Conservation (phyloP, 345 rosid genomes). For the Litchi chinensis region DNA sequence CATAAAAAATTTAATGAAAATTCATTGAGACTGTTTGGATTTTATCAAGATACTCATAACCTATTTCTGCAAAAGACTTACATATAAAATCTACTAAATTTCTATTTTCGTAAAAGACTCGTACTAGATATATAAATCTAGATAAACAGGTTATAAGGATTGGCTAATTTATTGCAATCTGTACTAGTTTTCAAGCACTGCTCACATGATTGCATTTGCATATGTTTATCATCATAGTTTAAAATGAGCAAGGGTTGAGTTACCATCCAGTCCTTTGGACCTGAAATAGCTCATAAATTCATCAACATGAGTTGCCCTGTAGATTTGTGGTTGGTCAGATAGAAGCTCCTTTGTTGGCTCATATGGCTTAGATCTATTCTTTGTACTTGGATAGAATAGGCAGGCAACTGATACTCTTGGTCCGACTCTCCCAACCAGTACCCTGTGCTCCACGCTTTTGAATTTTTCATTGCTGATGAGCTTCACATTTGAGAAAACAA, state of each 20-base stretch:
- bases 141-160: too few relatives aligned
- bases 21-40: too few relatives aligned
- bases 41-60: too few relatives aligned
- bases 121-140: neutral
- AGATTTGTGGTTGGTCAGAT: constrained; percentile 33
- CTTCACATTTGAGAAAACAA: constrained; percentile 4
- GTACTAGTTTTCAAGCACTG: neutral
- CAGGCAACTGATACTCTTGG: constrained; percentile 40
- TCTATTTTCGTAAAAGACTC: too few relatives aligned
- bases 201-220: neutral
- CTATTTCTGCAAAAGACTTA: too few relatives aligned
- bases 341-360: constrained; percentile 48
- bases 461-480: constrained; percentile 39
- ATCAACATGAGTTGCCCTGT: constrained; percentile 35
- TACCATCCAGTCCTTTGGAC: constrained; percentile 47
- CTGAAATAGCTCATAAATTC: constrained; percentile 41
- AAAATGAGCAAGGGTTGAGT: constrained; percentile 41
- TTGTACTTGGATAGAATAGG: constrained; percentile 42
- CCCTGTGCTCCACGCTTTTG: constrained; percentile 48
- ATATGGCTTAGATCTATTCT: constrained; percentile 29
- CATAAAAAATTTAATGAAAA: too few relatives aligned
- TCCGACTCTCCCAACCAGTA: constrained; percentile 20
- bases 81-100: too few relatives aligned
- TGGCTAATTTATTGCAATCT: neutral
- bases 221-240: constrained; percentile 18